These are phyloP conservation scores for Calonectria fujianensis DNA, from an alignment of 2,329 filamentous ascomycete species.

Conservation along the genomic window DNA sequence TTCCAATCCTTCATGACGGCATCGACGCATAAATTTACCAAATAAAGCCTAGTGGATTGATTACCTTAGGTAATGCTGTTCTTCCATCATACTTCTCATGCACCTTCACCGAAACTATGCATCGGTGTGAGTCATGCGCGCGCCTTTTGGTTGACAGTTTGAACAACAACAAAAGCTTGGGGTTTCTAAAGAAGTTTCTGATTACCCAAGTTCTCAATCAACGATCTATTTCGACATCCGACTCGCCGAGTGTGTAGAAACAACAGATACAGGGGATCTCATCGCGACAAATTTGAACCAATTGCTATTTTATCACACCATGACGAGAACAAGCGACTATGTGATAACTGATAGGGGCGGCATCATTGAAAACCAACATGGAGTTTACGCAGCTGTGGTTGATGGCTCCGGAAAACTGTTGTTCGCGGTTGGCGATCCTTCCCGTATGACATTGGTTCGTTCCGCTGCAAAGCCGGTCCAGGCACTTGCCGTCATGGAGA, in stretches of 20 bases:
- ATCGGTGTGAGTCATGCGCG: conserved; percentile 1
- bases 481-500: conserved; percentile 66
- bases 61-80: not conserved
- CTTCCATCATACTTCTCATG: not conserved
- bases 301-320: not conserved
- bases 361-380: conserved; percentile 66
- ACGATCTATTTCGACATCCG: not conserved
- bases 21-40: not conserved
- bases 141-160: too few relatives aligned
- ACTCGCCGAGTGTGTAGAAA: not conserved
- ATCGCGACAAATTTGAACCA: not conserved
- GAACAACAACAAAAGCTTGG: not conserved
- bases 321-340: conserved; percentile 48
- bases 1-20: not conserved
- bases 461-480: conserved; percentile 69
- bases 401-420: conserved; percentile 62
- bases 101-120: not conserved
- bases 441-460: conserved; percentile 64
- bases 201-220: not conserved
- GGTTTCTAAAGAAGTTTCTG: not conserved
- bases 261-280: not conserved
- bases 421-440: conserved; percentile 63
- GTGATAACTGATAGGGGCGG: conserved; percentile 62
- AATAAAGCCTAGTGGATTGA: not conserved
- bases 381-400: conserved; percentile 64